Base-by-base conservation (phyloP, 2,329 filamentous ascomycete species). In the Nigrospora oryzae region DNA sequence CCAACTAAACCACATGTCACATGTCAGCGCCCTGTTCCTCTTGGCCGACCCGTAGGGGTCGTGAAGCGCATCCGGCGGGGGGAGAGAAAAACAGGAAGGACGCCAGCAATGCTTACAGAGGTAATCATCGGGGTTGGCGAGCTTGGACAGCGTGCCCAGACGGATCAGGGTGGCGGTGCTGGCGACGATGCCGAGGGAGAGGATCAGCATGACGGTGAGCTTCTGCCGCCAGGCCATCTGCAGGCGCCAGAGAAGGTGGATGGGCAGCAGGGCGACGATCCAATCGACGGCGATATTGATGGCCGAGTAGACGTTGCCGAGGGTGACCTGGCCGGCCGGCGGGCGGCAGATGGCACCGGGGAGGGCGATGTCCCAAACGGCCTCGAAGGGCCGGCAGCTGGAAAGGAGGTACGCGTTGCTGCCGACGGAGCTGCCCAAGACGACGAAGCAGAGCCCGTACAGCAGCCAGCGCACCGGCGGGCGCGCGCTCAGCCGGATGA, bases 351-450 rank as follows among this genome's bases (percentile, higher is more conserved):
- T 3, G 7, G 36, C 41, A 4, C 37, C 41, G 14, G 19, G 3
- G 4, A 44, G 19, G 11, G 37, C 34, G 30, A 28, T 31, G 42
- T 47, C 37, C 45, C 45, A 47, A 12, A 12, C 16, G 4, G 45
- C 42, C 3, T 12, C 41, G 10, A 47, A 8, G 7, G 45, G 45
- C 13, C 28, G 36, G 37, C 45, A 47, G 37, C 33, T 16, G 5
- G 45, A 44, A 23, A 44, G 19, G 2, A 47, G 41, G 23, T 38
- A 47, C n/a, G 44, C 17, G 37, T 47, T 47, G 14, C 42, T 38
- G 33, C 16, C 33, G 11, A 44, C 19, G 8, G 45, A 47, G 11
- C 31, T 11, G 23, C 19, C 23, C 11, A 33, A 11, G 11, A 44
- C 30, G 6, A 44, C 17, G n/a, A 41, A 16, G 8, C 36, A 38